phyloP scores from a whole-genome alignment of 1,284 basidiomycete species.

The Cryptococcus jaspeensis region DNA sequence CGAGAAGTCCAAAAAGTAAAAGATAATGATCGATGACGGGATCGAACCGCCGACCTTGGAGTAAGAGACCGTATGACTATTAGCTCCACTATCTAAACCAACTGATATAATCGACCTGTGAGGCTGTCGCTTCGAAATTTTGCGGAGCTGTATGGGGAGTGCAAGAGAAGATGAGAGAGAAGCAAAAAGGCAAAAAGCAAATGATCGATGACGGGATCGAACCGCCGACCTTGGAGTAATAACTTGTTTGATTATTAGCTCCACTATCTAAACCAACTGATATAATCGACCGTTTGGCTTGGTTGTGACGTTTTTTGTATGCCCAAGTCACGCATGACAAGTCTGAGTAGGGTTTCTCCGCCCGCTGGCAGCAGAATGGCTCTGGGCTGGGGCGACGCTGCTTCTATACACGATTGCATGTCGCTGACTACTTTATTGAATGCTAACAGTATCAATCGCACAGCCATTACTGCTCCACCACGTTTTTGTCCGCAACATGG shows the following conservation, averaged over 20 bases:
- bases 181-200: background rate
- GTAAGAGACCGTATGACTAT: background rate
- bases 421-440: too few species aligned
- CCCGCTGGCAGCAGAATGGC: too few species aligned
- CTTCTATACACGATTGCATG: too few species aligned
- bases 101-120: conserved; percentile 7
- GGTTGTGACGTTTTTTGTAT: too few species aligned
- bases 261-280: conserved; percentile 1
- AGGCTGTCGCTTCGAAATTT: background rate
- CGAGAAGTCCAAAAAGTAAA: background rate
- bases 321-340: too few species aligned
- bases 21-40: conserved; percentile 10
- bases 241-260: background rate
- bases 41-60: conserved; percentile 10
- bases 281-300: background rate
- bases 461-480: too few species aligned
- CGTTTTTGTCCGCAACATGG: background rate
- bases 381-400: too few species aligned
- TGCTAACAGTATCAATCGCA: too few species aligned
- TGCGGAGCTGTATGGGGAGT: background rate
- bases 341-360: too few species aligned
- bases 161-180: background rate
- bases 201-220: conserved; percentile 6
- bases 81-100: conserved; percentile 7
- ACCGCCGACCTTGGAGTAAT: conserved; percentile 4